These are phyloP conservation scores for Komagataella ulmi DNA, from an alignment of 805 yeast species.

Conservation along the genomic window DNA sequence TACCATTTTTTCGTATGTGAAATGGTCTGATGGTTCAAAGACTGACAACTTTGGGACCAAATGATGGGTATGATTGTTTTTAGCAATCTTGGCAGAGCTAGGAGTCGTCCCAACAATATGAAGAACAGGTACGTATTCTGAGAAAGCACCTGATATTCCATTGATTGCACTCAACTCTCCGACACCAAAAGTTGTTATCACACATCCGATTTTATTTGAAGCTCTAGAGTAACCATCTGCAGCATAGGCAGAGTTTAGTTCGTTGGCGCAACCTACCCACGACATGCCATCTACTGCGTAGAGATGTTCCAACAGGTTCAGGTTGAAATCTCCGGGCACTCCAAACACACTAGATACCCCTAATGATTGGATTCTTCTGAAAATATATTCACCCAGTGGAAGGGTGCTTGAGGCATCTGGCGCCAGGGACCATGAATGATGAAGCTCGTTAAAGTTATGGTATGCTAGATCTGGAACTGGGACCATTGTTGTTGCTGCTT, in stretches of 20 bases:
- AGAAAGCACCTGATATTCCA: conserved; percentile 34
- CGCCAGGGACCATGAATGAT: neutral
- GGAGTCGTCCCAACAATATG: conserved; percentile 34
- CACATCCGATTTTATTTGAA: conserved; percentile 20
- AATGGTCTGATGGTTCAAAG: conserved; percentile 46
- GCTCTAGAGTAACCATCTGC: conserved; percentile 32
- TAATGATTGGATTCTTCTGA: conserved; percentile 26
- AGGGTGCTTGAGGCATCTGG: conserved; percentile 10
- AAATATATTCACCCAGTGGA: conserved; percentile 33
- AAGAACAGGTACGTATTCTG: conserved; percentile 31
- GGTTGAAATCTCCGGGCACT: conserved; percentile 50
- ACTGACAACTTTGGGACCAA: conserved; percentile 38
- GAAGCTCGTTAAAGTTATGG: neutral
- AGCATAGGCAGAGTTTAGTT: conserved; percentile 36
- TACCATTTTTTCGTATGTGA: conserved; percentile 52
- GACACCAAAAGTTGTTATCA: conserved; percentile 36
- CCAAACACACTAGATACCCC: conserved; percentile 36
- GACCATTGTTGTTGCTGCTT: neutral
- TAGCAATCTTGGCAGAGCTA: conserved; percentile 5
- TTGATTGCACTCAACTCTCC: conserved; percentile 38
- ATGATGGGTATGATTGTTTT: conserved; percentile 36
- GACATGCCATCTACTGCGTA: conserved; percentile 16
- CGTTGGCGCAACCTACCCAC: conserved; percentile 36
- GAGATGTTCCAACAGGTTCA: conserved; percentile 31
- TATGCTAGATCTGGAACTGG: neutral